Evolutionary conservation across 805 yeast species (phyloP).

Genomic region (Sugiyamaella americana): DNA sequence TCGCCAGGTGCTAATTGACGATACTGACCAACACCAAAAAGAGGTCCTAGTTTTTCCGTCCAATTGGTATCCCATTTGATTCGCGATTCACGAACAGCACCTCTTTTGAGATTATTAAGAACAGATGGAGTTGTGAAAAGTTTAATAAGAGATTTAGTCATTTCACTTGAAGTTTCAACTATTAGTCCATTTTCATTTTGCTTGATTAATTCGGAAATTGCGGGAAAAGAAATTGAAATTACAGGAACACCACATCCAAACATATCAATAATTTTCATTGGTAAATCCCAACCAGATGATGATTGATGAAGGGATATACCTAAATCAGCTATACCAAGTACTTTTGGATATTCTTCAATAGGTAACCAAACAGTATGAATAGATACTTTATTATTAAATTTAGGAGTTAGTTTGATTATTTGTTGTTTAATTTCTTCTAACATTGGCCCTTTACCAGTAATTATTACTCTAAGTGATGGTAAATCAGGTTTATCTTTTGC

Average conservation of each 20-base stretch:
- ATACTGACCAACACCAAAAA: constrained; percentile 34
- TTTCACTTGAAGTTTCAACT: constrained; percentile 38
- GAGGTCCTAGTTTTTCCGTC: constrained; percentile 45
- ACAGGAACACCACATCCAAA: constrained; percentile 97
- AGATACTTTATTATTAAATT: constrained; percentile 41
- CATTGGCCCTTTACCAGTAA: constrained; percentile 97
- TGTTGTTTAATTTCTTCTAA: constrained; percentile 44
- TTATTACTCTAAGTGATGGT: constrained; percentile 57
- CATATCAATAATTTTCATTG: constrained; percentile 95
- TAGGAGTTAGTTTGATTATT: constrained; percentile 40
- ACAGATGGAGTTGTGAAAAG: constrained; percentile 28
- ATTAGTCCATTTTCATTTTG: constrained; percentile 64
- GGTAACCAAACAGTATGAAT: constrained; percentile 72
- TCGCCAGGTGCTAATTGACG: constrained; percentile 4
- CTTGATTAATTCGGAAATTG: constrained; percentile 70
- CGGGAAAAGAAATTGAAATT: constrained; percentile 66
- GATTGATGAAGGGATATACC: constrained; percentile 90
- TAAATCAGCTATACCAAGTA: constrained; percentile 71
- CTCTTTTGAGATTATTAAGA: constrained; percentile 44
- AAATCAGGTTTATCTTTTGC: constrained; percentile 16
- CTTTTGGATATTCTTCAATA: constrained; percentile 68
- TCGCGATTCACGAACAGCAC: constrained; percentile 68
- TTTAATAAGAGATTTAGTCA: constrained; percentile 40
- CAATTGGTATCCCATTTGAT: constrained; percentile 74
- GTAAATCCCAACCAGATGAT: constrained; percentile 88